phyloP scores from a whole-genome alignment of 1,284 basidiomycete species.

The Apiotrichum brassicae region DNA sequence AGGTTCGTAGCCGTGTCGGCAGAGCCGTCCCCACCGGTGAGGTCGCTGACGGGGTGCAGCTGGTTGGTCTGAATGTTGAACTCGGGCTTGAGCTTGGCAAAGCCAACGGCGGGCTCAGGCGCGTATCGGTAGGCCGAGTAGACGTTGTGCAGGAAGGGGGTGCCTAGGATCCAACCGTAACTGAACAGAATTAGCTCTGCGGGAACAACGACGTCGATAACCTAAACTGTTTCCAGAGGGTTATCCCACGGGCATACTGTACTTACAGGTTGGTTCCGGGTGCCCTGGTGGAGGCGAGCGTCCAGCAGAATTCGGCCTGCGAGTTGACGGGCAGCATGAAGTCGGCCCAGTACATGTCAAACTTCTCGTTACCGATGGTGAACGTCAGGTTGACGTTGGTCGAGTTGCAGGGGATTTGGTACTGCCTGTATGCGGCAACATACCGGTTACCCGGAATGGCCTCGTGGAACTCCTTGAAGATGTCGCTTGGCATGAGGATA shows the following conservation, averaged over 20 bases:
- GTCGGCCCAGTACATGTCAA: background rate
- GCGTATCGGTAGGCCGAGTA: slow-evolving; percentile 7
- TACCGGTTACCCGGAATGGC: background rate
- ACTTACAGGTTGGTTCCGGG: background rate
- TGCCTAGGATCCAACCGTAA: slow-evolving; percentile 11
- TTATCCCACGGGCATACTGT: no score
- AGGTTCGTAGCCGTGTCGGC: no score
- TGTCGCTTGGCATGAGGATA: background rate
- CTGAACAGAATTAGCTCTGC: no score
- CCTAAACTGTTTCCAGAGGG: no score
- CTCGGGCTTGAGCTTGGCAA: slow-evolving; percentile 8
- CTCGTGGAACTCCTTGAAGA: background rate
- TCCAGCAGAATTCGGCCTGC: background rate
- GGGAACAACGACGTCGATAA: no score
- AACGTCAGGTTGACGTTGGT: slow-evolving; percentile 51
- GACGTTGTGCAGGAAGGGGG: slow-evolving; percentile 14
- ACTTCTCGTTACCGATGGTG: slow-evolving; percentile 52
- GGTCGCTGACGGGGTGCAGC: no score
- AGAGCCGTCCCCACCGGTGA: no score
- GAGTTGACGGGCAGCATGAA: background rate
- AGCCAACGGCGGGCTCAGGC: slow-evolving; percentile 3
- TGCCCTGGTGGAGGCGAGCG: background rate
- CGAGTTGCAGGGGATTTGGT: background rate
- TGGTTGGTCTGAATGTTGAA: background rate
- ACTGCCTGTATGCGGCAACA: no score